Base-by-base conservation (phyloP, 2,329 filamentous ascomycete species). In the Dothideomycetes sp. region DNA sequence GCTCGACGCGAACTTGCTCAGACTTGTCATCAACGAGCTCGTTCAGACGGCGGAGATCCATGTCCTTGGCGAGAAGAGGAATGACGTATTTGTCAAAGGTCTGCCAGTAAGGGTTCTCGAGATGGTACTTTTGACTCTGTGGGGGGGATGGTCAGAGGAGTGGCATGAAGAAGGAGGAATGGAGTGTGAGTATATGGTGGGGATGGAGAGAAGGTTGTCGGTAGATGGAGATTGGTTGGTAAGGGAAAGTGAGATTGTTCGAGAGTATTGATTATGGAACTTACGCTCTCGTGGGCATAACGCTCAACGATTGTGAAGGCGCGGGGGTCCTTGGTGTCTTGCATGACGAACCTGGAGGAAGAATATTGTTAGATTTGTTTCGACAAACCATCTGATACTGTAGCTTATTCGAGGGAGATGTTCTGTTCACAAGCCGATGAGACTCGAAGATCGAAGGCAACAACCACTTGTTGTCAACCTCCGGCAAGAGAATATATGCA, bases 281-380 rank as follows among this genome's bases (percentile, higher is more conserved):
- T 45, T 58, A 78, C 74, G 36, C 64, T 65, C 57, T 85, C 82
- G 45, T 78, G 69, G 52, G 74, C 70, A 60, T 84, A 86, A 22
- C 82, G 68, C 64, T 86, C 82, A 33, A 86, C 80, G 52, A 86
- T 82, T 33, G 78, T 83, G 61, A 86, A 86, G 35, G 78, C 76
- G 44, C 79, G 69, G 31, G 70, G 69, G 58, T 85, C 81, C 52
- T 74, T 68, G 44, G 77, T 70, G 52, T 79, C 78, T 64, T 85
- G 82, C 82, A 85, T 85, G 47, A 86, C 81, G 60, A 83, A 76
- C 82, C 82, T 85, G n/a, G n/a, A n/a, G n/a, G n/a, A 32, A 2
- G 22, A 5, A 38, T 8, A 16, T 7, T 8, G 15, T 24, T 11
- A 24, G 22, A 7, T 24, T n/a, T n/a, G n/a, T n/a, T n/a, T n/a